Evolutionary conservation across 495 filamentous ascomycete species (phyloP).

Genomic region (Xanthoparmelia taractica): DNA sequence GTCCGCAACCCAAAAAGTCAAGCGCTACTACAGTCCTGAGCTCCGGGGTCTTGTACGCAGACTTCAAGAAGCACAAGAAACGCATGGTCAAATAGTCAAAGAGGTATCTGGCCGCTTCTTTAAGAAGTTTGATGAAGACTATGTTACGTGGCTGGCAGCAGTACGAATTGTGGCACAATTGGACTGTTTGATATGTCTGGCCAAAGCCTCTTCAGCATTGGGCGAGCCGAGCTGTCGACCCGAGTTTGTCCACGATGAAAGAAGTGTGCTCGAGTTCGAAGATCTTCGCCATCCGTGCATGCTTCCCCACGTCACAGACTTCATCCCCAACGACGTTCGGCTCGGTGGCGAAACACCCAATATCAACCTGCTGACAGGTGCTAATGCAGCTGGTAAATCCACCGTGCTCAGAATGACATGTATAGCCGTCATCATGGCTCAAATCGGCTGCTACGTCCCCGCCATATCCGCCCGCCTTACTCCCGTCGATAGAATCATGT

Average conservation of each 20-base stretch:
- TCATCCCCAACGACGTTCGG: conserved; percentile 92
- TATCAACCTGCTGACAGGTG: conserved; percentile 89
- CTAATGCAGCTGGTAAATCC: conserved; percentile 97
- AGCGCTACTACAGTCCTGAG: conserved; percentile 89
- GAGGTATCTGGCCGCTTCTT: conserved; percentile 80
- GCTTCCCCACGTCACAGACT: conserved; percentile 77
- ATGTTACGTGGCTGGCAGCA: conserved; percentile 77
- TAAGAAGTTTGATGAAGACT: conserved; percentile 78
- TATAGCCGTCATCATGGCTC: conserved; percentile 96
- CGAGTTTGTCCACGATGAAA: conserved; percentile 70
- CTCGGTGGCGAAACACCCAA: conserved; percentile 73
- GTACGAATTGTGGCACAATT: conserved; percentile 84
- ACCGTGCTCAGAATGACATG: conserved; percentile 98
- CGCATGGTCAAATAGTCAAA: conserved; percentile 84
- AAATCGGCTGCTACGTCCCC: conserved; percentile 91
- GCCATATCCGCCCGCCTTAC: conserved; percentile 77
- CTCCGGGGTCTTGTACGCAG: conserved; percentile 72
- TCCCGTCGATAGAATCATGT: conserved; percentile 96
- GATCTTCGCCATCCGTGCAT: conserved; percentile 95
- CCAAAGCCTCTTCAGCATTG: conserved; percentile 74
- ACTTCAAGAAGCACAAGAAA: conserved; percentile 90
- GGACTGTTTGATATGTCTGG: conserved; percentile 88
- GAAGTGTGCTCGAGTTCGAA: conserved; percentile 81
- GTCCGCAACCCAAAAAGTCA: conserved; percentile 84
- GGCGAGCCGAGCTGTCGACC: conserved; percentile 87